Evolutionary conservation across 139 green algal genomes (phyloP).

Genomic region (Helicosporidium sp.): DNA sequence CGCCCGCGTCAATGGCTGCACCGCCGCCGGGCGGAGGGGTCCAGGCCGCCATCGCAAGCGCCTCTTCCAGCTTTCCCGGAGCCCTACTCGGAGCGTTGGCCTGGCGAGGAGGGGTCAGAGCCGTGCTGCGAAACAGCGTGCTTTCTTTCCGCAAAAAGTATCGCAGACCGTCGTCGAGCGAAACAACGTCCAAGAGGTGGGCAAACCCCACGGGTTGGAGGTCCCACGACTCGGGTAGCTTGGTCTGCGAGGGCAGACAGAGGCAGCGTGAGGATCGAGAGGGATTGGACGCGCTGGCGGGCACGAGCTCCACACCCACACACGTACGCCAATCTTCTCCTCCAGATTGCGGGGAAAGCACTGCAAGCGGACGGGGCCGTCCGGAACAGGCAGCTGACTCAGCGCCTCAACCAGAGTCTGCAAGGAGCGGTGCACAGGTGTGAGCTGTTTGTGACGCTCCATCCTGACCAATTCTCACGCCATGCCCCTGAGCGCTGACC

Average conservation of each 20-base stretch:
- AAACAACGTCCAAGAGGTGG: neutral
- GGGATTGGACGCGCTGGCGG: too few relatives aligned
- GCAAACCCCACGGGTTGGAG: conserved; percentile 6
- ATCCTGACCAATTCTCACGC: too few relatives aligned
- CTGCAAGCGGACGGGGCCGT: neutral
- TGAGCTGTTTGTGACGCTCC: too few relatives aligned
- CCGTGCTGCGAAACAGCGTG: conserved; percentile 1
- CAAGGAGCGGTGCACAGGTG: too few relatives aligned
- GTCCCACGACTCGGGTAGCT: too few relatives aligned
- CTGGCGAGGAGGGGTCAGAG: neutral
- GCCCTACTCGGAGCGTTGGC: neutral
- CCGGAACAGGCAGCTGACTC: neutral
- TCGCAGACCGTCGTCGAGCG: neutral
- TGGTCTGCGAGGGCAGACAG: too few relatives aligned
- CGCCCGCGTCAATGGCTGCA: conserved; percentile 10
- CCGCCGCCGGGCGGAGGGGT: neutral
- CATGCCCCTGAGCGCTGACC: neutral
- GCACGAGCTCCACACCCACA: too few relatives aligned
- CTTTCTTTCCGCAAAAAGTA: neutral
- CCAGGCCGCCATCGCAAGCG: neutral
- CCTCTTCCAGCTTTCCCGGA: conserved; percentile 4
- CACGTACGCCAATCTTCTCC: too few relatives aligned
- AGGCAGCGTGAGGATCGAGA: too few relatives aligned
- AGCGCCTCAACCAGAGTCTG: neutral
- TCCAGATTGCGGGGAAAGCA: conserved; percentile 3